Percentiles rank a stretch among this genome's conserved stretches.
These are phyloP conservation scores for Iberis pinnata DNA, from an alignment of 345 rosid genomes.

Conservation along the genomic window DNA sequence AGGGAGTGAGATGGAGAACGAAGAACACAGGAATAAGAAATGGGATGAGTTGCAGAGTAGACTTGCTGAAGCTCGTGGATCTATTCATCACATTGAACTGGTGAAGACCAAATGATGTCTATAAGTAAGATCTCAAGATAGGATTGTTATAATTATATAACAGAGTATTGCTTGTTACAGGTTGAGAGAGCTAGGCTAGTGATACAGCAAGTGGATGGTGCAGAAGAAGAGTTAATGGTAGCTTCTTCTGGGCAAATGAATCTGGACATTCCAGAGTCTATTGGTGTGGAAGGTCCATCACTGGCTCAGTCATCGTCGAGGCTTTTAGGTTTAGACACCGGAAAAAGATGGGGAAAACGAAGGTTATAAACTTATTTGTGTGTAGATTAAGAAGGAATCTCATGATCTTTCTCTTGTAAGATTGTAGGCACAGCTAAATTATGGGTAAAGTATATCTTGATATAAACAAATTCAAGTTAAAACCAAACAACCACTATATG, in stretches of 20 bases:
- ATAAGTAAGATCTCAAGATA: neutral
- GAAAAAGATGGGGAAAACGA: slow-evolving; percentile 52
- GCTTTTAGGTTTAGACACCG: slow-evolving; percentile 44
- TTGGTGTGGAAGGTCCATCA: slow-evolving; percentile 55
- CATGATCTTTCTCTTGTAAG: no score
- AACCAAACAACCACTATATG: no score
- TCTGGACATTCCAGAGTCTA: slow-evolving; percentile 86
- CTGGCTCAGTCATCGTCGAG: slow-evolving; percentile 50
- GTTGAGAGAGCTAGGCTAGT: slow-evolving; percentile 59
- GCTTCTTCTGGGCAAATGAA: slow-evolving; percentile 39
- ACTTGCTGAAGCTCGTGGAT: slow-evolving; percentile 84
- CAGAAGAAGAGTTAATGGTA: slow-evolving; percentile 36
- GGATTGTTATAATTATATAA: neutral
- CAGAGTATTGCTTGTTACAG: slow-evolving; percentile 36
- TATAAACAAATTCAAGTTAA: no score
- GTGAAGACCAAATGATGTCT: slow-evolving; percentile 29
- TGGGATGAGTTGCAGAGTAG: slow-evolving; percentile 69
- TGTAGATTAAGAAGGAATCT: no score
- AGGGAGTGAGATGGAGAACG: slow-evolving; percentile 90
- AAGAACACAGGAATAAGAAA: slow-evolving; percentile 65
- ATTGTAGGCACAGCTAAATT: no score
- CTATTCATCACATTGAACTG: slow-evolving; percentile 79
- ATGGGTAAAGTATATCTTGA: no score
- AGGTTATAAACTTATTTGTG: slow-evolving; percentile 21
- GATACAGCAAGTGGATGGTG: slow-evolving; percentile 42